phyloP scores from a whole-genome alignment of 495 filamentous ascomycete genomes.

The Lasiosphaeria hispida region DNA sequence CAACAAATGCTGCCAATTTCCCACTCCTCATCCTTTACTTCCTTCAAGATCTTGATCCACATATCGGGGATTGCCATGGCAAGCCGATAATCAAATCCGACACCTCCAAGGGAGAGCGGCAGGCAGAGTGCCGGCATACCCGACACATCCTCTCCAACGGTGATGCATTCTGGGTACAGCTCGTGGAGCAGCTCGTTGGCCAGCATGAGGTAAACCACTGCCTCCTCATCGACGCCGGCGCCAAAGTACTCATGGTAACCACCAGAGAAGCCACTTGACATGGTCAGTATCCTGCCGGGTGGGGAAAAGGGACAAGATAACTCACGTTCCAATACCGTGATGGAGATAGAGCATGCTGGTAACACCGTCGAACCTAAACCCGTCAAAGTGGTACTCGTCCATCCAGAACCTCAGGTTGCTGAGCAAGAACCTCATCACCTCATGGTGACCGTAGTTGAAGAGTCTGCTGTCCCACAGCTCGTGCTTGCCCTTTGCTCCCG shows the following conservation, averaged over 20 bases:
- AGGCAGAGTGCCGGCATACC: conserved; percentile 96
- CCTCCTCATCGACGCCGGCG: conserved; percentile 86
- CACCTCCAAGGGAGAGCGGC: conserved; percentile 77
- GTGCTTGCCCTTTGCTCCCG: conserved; percentile 75
- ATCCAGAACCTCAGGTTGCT: conserved; percentile 98
- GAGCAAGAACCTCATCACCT: conserved; percentile 89
- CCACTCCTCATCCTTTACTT: conserved; percentile 89
- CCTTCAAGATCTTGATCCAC: conserved; percentile 98
- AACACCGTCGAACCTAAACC: conserved; percentile 96
- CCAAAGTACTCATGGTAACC: conserved; percentile 99
- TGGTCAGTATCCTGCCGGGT: conserved; percentile 4
- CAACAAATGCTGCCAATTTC: conserved; percentile 81
- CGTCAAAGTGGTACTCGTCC: conserved; percentile 96
- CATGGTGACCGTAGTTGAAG: conserved; percentile 95
- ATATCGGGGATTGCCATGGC: conserved; percentile 98
- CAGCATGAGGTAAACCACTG: conserved; percentile 91
- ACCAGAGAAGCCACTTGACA: conserved; percentile 82
- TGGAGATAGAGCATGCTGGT: conserved; percentile 97
- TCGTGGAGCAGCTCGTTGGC: conserved; percentile 95
- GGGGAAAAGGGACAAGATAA: conserved; percentile 24
- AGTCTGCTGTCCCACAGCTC: conserved; percentile 93
- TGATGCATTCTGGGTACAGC: conserved; percentile 81
- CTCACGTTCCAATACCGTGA: conserved; percentile 97
- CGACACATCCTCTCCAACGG: conserved; percentile 94
- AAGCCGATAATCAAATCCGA: conserved; percentile 96